Evolutionary conservation across 768 basidiomycete species (phyloP).

Genomic region (Lyophyllum atratum): DNA sequence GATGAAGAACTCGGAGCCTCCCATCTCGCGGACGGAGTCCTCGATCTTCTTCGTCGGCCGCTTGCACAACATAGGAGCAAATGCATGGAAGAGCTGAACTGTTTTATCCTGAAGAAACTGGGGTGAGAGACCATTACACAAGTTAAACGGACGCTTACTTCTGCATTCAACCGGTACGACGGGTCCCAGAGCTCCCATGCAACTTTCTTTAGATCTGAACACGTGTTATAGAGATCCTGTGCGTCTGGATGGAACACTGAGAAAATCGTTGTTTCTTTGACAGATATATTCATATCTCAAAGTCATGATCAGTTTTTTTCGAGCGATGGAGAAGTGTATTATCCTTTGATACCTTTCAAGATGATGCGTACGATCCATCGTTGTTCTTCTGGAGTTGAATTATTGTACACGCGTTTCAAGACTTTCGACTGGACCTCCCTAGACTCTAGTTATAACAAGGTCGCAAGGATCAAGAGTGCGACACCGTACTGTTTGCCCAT

Average conservation of each 20-base stretch:
- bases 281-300: constrained; percentile 86
- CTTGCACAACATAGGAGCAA: constrained; percentile 95
- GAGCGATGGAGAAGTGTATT: background rate
- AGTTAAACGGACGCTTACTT: constrained; percentile 37
- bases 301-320: background rate
- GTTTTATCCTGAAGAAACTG: constrained; percentile 65
- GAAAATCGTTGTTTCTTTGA: constrained; percentile 94
- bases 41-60: constrained; percentile 81
- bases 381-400: constrained; percentile 84
- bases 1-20: constrained; percentile 76
- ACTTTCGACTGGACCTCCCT: constrained; percentile 79
- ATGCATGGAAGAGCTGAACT: constrained; percentile 80
- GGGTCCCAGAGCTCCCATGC: constrained; percentile 88
- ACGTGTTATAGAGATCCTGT: constrained; percentile 92
- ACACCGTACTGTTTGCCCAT: constrained; percentile 71
- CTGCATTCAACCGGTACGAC: constrained; percentile 59
- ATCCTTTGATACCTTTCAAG: constrained; percentile 73
- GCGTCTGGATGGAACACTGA: constrained; percentile 93
- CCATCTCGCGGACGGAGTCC: constrained; percentile 85
- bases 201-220: constrained; percentile 94
- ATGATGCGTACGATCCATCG: constrained; percentile 97
- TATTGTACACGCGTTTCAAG: constrained; percentile 75
- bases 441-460: constrained; percentile 13
- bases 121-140: background rate
- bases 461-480: background rate